Conservation (phyloP, 2,329 filamentous ascomycete genomes). For the Coleophoma eucalyptorum region DNA sequence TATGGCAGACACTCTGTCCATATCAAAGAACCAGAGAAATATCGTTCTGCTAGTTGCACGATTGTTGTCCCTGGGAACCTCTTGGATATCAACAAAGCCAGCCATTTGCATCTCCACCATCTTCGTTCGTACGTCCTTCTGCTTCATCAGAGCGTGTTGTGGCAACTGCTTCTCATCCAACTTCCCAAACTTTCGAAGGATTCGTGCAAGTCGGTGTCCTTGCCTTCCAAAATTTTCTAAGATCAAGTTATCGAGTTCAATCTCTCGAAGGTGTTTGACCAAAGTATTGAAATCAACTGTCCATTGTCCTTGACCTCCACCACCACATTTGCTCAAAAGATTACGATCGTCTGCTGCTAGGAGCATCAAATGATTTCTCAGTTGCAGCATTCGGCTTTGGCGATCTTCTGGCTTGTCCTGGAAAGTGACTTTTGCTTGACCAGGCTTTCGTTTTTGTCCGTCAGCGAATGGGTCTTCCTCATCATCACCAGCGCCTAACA, state of each 20-base stretch:
- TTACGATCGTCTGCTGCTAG: constrained; percentile 65
- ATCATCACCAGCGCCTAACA: constrained; percentile 8
- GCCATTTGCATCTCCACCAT: constrained; percentile 82
- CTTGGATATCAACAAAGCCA: constrained; percentile 87
- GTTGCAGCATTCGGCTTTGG: constrained; percentile 47
- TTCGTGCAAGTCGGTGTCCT: constrained; percentile 78
- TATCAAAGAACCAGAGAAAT: constrained; percentile 90
- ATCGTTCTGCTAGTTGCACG: constrained; percentile 79
- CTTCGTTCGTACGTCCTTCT: constrained; percentile 79
- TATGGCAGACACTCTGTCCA: constrained; percentile 63
- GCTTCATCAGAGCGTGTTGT: constrained; percentile 76
- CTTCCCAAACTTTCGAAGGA: constrained; percentile 83
- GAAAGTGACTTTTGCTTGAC: constrained; percentile 43
- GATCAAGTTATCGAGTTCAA: constrained; percentile 79
- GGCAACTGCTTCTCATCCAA: constrained; percentile 91
- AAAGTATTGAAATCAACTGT: constrained; percentile 78
- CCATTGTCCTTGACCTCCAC: constrained; percentile 67
- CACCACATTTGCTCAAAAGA: constrained; percentile 67
- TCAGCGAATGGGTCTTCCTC: constrained; percentile 16
- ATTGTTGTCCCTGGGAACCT: constrained; percentile 84
- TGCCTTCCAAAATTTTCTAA: constrained; percentile 71
- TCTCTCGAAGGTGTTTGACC: constrained; percentile 65
- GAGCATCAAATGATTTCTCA: constrained; percentile 71
- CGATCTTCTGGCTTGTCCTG: constrained; percentile 35
- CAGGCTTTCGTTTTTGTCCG: constrained; percentile 13